These are phyloP conservation scores for Mortierella sp. DNA, from an alignment of 371 early-diverging fungal species.

Conservation along the genomic window DNA sequence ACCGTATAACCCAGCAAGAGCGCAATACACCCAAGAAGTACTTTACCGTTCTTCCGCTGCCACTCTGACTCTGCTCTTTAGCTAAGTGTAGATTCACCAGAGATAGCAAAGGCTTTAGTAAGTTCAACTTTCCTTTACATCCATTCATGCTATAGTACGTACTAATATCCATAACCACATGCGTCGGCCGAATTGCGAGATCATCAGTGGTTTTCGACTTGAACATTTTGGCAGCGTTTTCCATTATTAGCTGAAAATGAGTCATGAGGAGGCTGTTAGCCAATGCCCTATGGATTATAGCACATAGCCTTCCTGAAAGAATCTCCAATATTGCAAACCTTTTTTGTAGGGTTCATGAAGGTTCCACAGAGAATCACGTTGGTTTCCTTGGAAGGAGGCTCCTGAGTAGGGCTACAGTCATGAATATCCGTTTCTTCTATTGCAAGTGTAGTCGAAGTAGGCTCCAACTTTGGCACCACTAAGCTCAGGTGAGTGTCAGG, in stretches of 20 bases:
- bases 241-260: slow-evolving; percentile 22
- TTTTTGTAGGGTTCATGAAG: slow-evolving; percentile 17
- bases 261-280: not conserved
- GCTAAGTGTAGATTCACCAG: not conserved
- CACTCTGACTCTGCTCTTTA: slow-evolving; percentile 22
- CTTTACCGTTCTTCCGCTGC: slow-evolving; percentile 45
- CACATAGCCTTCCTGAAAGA: not conserved
- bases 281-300: not conserved
- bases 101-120: not conserved
- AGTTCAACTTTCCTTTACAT: not conserved
- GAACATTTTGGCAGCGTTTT: slow-evolving; percentile 20
- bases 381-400: slow-evolving; percentile 13
- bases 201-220: slow-evolving; percentile 26
- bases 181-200: slow-evolving; percentile 22
- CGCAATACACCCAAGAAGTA: slow-evolving; percentile 44
- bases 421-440: not conserved
- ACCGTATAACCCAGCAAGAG: slow-evolving; percentile 41
- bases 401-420: slow-evolving; percentile 15
- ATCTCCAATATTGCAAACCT: slow-evolving; percentile 11
- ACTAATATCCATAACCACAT: slow-evolving; percentile 51
- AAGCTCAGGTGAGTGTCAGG: not conserved
- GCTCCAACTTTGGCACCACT: slow-evolving; percentile 1
- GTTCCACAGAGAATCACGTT: slow-evolving; percentile 26
- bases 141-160: not conserved
- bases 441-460: not conserved